These are phyloP conservation scores for Neofusicoccum laricinum DNA, from an alignment of 2,329 filamentous ascomycete species.

Conservation along the genomic window DNA sequence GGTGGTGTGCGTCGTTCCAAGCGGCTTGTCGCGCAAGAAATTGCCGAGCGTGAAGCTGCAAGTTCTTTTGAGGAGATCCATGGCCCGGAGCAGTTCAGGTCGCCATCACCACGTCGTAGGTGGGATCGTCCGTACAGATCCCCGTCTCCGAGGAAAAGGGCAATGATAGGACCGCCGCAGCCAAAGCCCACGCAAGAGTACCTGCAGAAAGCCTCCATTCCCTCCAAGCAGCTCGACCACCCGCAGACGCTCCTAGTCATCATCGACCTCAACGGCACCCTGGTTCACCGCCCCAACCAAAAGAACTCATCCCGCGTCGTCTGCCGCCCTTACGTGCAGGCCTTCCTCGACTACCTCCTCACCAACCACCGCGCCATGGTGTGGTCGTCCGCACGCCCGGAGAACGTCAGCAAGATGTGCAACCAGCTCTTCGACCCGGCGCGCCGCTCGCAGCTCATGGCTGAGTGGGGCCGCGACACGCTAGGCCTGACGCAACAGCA, in stretches of 20 bases:
- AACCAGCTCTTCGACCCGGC: conserved; percentile 56
- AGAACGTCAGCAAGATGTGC: conserved; percentile 70
- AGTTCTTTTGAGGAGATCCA: no score
- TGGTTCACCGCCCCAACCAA: conserved; percentile 67
- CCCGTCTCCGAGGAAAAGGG: background rate
- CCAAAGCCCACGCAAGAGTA: conserved; percentile 63
- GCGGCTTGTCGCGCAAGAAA: background rate
- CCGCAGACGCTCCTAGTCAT: conserved; percentile 73
- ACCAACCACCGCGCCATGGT: conserved; percentile 75
- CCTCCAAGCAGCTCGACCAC: conserved; percentile 29
- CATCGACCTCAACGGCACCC: conserved; percentile 89
- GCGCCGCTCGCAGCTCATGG: conserved; percentile 58
- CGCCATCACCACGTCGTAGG: background rate
- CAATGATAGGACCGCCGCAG: conserved; percentile 36
- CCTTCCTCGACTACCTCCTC: conserved; percentile 73
- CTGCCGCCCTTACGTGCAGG: conserved; percentile 62
- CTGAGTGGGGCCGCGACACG: conserved; percentile 74
- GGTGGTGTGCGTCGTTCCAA: background rate
- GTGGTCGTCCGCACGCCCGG: conserved; percentile 80
- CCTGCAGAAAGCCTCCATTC: conserved; percentile 50
- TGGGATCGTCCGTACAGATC: no score
- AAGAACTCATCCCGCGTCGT: conserved; percentile 51
- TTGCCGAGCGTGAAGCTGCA: background rate
- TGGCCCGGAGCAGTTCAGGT: background rate
- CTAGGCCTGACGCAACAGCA: conserved; percentile 65